Conservation (phyloP, 306 rosid species). For the Quercus variabilis region DNA sequence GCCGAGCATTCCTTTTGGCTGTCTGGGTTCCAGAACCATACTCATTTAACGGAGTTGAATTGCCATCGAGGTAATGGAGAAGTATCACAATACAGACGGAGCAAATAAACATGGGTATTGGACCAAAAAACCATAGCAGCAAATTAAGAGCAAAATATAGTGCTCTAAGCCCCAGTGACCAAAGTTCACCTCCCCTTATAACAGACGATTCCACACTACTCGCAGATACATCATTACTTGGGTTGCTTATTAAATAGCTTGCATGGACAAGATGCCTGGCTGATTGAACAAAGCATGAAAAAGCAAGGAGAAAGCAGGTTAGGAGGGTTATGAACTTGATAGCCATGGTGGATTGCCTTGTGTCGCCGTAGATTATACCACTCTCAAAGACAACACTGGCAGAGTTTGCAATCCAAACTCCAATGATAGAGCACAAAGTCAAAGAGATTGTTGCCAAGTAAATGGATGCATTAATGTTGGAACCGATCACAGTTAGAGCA, state of each 20-base stretch:
- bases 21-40: not conserved
- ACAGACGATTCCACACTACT: slow-evolving; percentile 55
- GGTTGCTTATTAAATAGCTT: slow-evolving; percentile 60
- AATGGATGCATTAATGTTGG: slow-evolving; percentile 57
- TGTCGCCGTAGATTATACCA: slow-evolving; percentile 56
- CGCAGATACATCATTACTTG: slow-evolving; percentile 41
- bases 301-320: slow-evolving; percentile 66
- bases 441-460: slow-evolving; percentile 54
- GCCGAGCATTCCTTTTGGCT: slow-evolving; percentile 1
- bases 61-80: slow-evolving; percentile 51
- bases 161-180: slow-evolving; percentile 77
- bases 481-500: slow-evolving; percentile 46
- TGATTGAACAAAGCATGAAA: slow-evolving; percentile 67
- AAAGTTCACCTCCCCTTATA: slow-evolving; percentile 70
- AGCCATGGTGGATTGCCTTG: slow-evolving; percentile 32
- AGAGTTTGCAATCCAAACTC: slow-evolving; percentile 68
- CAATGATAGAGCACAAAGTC: slow-evolving; percentile 64
- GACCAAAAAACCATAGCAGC: slow-evolving; percentile 83
- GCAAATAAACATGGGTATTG: slow-evolving; percentile 73
- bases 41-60: slow-evolving; percentile 44
- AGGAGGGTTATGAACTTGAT: slow-evolving; percentile 64
- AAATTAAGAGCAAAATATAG: slow-evolving; percentile 66
- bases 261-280: slow-evolving; percentile 76
- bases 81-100: slow-evolving; percentile 43
- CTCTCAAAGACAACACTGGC: slow-evolving; percentile 41